phyloP scores from a whole-genome alignment of 2,329 filamentous ascomycete genomes.

The Botryosphaeria dothidea region DNA sequence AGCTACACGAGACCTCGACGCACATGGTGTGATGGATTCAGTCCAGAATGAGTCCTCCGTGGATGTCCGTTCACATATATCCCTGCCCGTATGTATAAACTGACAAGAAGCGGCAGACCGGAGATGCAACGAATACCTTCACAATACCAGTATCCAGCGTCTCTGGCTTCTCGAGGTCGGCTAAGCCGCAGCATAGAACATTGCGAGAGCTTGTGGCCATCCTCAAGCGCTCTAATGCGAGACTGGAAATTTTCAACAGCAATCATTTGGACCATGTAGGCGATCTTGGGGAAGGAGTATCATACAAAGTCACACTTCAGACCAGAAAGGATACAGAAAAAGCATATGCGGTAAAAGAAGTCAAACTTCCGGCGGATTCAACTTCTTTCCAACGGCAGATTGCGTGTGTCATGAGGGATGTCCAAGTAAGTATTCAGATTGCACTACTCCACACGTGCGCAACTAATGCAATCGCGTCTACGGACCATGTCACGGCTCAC shows the following conservation, averaged over 20 bases:
- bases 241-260: neutral
- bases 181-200: neutral
- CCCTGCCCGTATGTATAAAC: too few relatives aligned
- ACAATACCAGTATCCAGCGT: slow-evolving; percentile 20
- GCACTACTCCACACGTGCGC: neutral
- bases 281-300: slow-evolving; percentile 18
- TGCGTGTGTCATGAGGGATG: slow-evolving; percentile 19
- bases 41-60: too few relatives aligned
- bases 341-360: slow-evolving; percentile 17
- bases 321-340: neutral
- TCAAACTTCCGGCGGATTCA: slow-evolving; percentile 18
- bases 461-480: neutral
- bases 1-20: too few relatives aligned
- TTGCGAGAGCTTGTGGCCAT: slow-evolving; percentile 15
- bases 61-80: too few relatives aligned
- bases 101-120: too few relatives aligned
- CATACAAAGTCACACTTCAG: slow-evolving; percentile 14
- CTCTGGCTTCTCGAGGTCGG: slow-evolving; percentile 16
- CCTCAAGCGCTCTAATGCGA: slow-evolving; percentile 15
- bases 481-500: slow-evolving; percentile 11
- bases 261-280: neutral
- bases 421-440: slow-evolving; percentile 7
- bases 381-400: slow-evolving; percentile 16
- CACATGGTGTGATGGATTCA: too few relatives aligned
- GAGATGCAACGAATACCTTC: too few relatives aligned